A percentile compares a stretch with the other conserved stretches of the same genome.
phyloP scores from a whole-genome alignment of 2,329 filamentous ascomycete species.

The Colletotrichum sublineola region DNA sequence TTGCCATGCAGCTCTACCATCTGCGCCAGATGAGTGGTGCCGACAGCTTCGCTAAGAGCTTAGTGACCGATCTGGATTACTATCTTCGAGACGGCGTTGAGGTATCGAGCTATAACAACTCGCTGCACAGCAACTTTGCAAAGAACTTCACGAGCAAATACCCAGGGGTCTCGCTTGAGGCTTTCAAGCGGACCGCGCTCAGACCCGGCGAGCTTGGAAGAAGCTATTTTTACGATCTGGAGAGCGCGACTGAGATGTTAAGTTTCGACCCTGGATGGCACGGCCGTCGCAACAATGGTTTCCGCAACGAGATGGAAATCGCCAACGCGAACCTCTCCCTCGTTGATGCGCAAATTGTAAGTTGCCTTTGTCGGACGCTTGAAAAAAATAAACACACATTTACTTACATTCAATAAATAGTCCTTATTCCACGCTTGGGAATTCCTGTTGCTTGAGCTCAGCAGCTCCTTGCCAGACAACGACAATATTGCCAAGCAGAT shows the following conservation, averaged over 20 bases:
- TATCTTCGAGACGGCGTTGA: constrained; percentile 82
- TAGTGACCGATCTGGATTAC: constrained; percentile 83
- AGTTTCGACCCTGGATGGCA: constrained; percentile 83
- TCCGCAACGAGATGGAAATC: constrained; percentile 83
- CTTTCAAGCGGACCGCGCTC: constrained; percentile 83
- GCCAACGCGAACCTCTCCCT: constrained; percentile 93
- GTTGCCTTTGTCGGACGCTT: constrained; percentile 49
- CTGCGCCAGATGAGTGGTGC: constrained; percentile 81
- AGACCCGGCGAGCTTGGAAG: constrained; percentile 75
- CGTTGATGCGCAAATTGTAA: constrained; percentile 90
- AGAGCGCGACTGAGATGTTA: constrained; percentile 81
- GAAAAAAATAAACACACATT: not conserved
- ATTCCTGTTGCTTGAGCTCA: constrained; percentile 86
- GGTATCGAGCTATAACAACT: constrained; percentile 87
- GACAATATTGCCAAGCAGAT: constrained; percentile 75
- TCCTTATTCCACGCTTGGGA: constrained; percentile 91
- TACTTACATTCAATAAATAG: constrained; percentile 63
- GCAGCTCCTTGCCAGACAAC: constrained; percentile 69
- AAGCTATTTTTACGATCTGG: constrained; percentile 87
- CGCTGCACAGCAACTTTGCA: constrained; percentile 86
- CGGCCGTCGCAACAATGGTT: constrained; percentile 77
- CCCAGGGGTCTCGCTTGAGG: constrained; percentile 76
- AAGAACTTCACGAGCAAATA: constrained; percentile 88
- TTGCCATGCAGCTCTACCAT: constrained; percentile 91
- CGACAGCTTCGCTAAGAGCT: constrained; percentile 73